Conservation (phyloP, 1,284 basidiomycete genomes). For the Ceratobasidium sp. region DNA sequence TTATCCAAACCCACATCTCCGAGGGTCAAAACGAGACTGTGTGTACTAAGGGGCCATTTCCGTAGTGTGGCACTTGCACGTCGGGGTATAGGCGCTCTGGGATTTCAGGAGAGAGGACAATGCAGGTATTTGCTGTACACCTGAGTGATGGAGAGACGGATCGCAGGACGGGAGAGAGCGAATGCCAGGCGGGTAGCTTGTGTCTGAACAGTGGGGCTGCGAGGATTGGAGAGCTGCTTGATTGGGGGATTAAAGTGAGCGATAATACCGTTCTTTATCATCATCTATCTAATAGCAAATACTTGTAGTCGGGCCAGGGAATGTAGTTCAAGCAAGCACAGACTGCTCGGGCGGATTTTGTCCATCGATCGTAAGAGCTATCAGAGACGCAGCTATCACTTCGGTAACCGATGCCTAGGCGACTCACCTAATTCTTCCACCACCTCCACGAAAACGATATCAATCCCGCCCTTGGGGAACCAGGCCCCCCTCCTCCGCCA, state of each 20-base stretch:
- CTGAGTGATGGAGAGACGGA: conserved; percentile 75
- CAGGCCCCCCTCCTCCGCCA: conserved; percentile 75
- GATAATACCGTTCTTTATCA: background rate
- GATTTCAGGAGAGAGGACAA: conserved; percentile 84
- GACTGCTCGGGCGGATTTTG: conserved; percentile 92
- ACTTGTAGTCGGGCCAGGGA: conserved; percentile 79
- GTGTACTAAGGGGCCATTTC: conserved; percentile 70
- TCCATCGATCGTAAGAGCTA: conserved; percentile 80
- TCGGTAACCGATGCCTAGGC: conserved; percentile 78
- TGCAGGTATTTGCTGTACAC: conserved; percentile 92
- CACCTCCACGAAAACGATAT: conserved; percentile 27
- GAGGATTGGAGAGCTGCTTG: conserved; percentile 80
- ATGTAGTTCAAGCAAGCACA: no score
- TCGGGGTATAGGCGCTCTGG: conserved; percentile 78
- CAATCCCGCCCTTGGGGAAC: conserved; percentile 53
- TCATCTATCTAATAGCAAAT: background rate
- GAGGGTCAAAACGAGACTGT: conserved; percentile 85
- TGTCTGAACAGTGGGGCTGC: conserved; percentile 88
- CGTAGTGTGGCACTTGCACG: conserved; percentile 69
- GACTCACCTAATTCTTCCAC: conserved; percentile 44
- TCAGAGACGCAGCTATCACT: conserved; percentile 84
- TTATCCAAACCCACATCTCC: conserved; percentile 92
- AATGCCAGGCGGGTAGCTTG: conserved; percentile 95
- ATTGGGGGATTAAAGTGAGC: conserved; percentile 83
- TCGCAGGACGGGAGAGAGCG: conserved; percentile 81